A percentile compares a stretch with the other conserved stretches of the same genome.
Conservation (phyloP, 805 yeast species). For the Metschnikowia shivogae region DNA sequence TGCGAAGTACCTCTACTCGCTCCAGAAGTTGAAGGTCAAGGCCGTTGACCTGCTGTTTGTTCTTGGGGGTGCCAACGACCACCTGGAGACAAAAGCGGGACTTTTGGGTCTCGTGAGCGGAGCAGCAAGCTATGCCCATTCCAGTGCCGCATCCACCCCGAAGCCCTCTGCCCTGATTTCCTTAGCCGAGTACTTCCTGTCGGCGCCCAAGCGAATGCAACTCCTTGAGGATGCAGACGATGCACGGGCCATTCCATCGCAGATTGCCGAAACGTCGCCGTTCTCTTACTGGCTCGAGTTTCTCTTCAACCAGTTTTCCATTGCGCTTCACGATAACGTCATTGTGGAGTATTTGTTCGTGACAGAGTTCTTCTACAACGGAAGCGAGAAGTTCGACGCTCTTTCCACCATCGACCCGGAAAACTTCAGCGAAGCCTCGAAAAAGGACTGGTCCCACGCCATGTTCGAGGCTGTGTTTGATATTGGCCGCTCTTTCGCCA, state of each 20-base stretch:
- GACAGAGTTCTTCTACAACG: constrained; percentile 61
- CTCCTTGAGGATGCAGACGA: constrained; percentile 34
- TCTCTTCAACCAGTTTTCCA: constrained; percentile 66
- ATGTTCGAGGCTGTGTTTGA: constrained; percentile 37
- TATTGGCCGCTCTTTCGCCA: constrained; percentile 44
- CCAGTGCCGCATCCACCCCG: background rate
- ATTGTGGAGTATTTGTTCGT: constrained; percentile 73
- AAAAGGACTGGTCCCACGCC: constrained; percentile 31
- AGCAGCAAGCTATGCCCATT: constrained; percentile 3
- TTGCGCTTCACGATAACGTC: constrained; percentile 72
- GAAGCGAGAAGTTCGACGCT: constrained; percentile 32
- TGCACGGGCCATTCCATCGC: constrained; percentile 54
- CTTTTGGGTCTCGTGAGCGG: constrained; percentile 12
- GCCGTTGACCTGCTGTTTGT: constrained; percentile 53
- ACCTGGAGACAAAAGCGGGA: constrained; percentile 11
- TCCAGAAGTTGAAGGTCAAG: constrained; percentile 58
- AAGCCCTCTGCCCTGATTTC: constrained; percentile 14
- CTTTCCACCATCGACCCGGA: constrained; percentile 14
- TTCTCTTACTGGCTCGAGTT: constrained; percentile 66
- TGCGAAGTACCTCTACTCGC: constrained; percentile 66
- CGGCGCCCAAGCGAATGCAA: constrained; percentile 56
- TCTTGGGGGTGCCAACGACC: constrained; percentile 43
- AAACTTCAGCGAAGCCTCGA: constrained; percentile 5
- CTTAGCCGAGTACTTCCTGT: constrained; percentile 49
- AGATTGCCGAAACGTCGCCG: constrained; percentile 76